phyloP scores from a whole-genome alignment of 495 filamentous ascomycete species.

The Poronia punctata region DNA sequence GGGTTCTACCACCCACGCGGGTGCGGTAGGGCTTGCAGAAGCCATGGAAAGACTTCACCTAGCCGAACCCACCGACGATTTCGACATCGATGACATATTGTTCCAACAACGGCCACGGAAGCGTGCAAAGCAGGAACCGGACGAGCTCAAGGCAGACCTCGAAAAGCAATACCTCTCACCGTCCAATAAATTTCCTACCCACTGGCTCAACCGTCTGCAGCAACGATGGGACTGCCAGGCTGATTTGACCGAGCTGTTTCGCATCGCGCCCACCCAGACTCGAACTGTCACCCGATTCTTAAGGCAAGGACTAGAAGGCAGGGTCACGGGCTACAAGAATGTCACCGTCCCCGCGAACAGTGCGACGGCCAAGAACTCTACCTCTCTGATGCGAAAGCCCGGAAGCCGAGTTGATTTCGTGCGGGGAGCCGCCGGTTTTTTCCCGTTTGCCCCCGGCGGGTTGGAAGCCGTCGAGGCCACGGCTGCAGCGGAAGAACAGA shows the following conservation, averaged over 20 bases:
- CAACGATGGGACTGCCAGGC: slow-evolving; percentile 78
- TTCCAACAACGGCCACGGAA: slow-evolving; percentile 49
- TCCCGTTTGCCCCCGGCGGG: slow-evolving; percentile 91
- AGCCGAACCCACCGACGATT: slow-evolving; percentile 8
- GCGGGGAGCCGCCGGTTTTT: slow-evolving; percentile 89
- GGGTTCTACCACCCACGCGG: slow-evolving; percentile 25
- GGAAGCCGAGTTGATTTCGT: slow-evolving; percentile 88
- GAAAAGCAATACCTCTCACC: slow-evolving; percentile 75
- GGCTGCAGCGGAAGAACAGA: slow-evolving; percentile 65
- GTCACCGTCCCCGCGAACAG: slow-evolving; percentile 86
- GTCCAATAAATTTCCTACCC: slow-evolving; percentile 62
- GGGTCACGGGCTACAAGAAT: slow-evolving; percentile 90
- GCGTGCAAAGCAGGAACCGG: slow-evolving; percentile 45
- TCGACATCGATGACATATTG: slow-evolving; percentile 52
- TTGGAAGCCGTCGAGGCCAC: slow-evolving; percentile 80
- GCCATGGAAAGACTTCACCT: slow-evolving; percentile 36
- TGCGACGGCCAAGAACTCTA: slow-evolving; percentile 93
- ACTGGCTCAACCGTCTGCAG: slow-evolving; percentile 85
- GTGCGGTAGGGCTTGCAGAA: slow-evolving; percentile 25
- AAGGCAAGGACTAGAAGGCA: slow-evolving; percentile 85
- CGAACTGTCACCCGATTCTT: slow-evolving; percentile 88
- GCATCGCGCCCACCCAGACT: slow-evolving; percentile 82
- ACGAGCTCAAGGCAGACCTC: slow-evolving; percentile 58
- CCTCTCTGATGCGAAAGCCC: slow-evolving; percentile 80
- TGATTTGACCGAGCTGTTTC: slow-evolving; percentile 73